Evolutionary conservation across 2,329 filamentous ascomycete genomes (phyloP).

Genomic region (Zasmidium citrigriseum): DNA sequence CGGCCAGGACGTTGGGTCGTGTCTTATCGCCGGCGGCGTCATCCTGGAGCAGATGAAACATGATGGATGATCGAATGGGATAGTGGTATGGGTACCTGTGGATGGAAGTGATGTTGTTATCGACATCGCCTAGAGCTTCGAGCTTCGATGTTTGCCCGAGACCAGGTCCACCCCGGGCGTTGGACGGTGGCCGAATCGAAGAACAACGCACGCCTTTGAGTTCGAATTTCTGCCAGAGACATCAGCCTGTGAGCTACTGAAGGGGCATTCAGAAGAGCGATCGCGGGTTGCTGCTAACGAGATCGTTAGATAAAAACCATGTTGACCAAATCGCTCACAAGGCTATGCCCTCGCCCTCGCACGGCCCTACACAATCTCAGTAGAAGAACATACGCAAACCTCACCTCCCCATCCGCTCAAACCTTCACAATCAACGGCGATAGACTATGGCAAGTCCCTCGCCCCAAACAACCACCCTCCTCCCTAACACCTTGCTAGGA

Average conservation of each 20-base stretch:
- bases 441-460: conserved; percentile 13
- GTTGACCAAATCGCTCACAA: no score
- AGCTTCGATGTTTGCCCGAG: neutral
- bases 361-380: no score
- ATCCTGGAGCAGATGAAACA: neutral
- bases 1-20: neutral
- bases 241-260: no score
- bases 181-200: neutral
- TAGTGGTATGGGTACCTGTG: neutral
- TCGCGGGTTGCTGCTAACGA: no score
- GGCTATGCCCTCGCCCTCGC: no score
- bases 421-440: conserved; percentile 16
- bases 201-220: neutral
- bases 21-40: neutral
- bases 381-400: conserved; percentile 3
- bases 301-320: no score
- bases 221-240: no score
- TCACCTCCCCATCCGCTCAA: conserved; percentile 7
- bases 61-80: neutral
- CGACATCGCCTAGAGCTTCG: neutral
- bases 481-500: conserved; percentile 1
- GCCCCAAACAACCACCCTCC: neutral
- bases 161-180: neutral
- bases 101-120: neutral
- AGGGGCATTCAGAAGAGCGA: no score